A percentile compares a stretch with the other conserved stretches of the same genome.
Conservation (phyloP, 2,329 filamentous ascomycete genomes). For the Aspergillus pseudotamarii region DNA sequence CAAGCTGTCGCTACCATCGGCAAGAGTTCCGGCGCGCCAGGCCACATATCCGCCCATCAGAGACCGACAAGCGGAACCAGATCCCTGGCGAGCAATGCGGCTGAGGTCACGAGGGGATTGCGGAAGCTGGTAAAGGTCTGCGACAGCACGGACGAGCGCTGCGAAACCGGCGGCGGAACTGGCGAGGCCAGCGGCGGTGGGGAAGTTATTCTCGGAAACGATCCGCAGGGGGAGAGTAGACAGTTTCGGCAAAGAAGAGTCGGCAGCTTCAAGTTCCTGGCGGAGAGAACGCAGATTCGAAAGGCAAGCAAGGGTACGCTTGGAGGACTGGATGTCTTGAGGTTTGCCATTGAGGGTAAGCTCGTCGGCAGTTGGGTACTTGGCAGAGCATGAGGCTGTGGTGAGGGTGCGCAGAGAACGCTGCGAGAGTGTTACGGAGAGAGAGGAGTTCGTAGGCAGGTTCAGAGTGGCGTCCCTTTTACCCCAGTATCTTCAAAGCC, state of each 20-base stretch:
- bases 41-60: slow-evolving; percentile 95
- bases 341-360: slow-evolving; percentile 81
- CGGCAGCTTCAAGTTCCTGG: slow-evolving; percentile 69
- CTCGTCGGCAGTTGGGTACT: slow-evolving; percentile 67
- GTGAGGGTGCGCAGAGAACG: slow-evolving; percentile 92
- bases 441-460: slow-evolving; percentile 95
- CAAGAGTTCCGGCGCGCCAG: slow-evolving; percentile 77
- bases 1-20: slow-evolving; percentile 81
- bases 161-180: slow-evolving; percentile 68
- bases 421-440: slow-evolving; percentile 95
- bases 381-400: slow-evolving; percentile 83
- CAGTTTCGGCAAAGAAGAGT: slow-evolving; percentile 79
- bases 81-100: slow-evolving; percentile 88
- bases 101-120: slow-evolving; percentile 81
- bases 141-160: slow-evolving; percentile 75
- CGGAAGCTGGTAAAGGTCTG: slow-evolving; percentile 85
- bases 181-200: slow-evolving; percentile 86
- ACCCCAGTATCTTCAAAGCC: slow-evolving; percentile 75
- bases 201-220: slow-evolving; percentile 98
- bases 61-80: slow-evolving; percentile 89
- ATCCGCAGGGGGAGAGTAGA: slow-evolving; percentile 77
- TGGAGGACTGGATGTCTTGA: slow-evolving; percentile 78
- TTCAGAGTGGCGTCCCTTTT: slow-evolving; percentile 94
- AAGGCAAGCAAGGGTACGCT: slow-evolving; percentile 93
- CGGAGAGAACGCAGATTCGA: slow-evolving; percentile 80